phyloP scores from a whole-genome alignment of 768 basidiomycete species.

The Phylloporus scabripes region DNA sequence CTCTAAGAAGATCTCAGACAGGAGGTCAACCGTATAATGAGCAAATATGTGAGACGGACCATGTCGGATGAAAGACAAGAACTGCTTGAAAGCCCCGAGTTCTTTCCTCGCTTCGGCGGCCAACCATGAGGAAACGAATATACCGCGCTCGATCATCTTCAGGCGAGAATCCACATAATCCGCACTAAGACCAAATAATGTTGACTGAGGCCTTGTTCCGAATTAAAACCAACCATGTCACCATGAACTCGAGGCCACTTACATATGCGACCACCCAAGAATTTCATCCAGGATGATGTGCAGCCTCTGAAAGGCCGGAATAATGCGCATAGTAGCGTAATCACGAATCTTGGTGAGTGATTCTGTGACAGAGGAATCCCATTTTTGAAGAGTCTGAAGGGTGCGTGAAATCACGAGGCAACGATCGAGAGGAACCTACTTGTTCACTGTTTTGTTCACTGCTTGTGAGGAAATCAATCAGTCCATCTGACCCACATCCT shows the following conservation, averaged over 20 bases:
- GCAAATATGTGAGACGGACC: conserved; percentile 41
- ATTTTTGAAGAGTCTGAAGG: conserved; percentile 69
- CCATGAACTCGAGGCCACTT: conserved; percentile 26
- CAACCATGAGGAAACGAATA: conserved; percentile 65
- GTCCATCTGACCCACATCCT: conserved; percentile 63
- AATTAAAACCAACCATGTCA: conserved; percentile 7
- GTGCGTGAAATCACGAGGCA: conserved; percentile 16
- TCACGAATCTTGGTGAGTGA: conserved; percentile 70
- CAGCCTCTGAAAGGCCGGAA: conserved; percentile 71
- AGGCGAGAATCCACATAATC: conserved; percentile 50
- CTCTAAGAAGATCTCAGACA: conserved; percentile 31
- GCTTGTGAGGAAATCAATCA: conserved; percentile 71
- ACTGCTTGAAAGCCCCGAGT: conserved; percentile 68
- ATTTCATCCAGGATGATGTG: conserved; percentile 74
- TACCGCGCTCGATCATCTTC: conserved; percentile 47
- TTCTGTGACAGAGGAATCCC: conserved; percentile 71
- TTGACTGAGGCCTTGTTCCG: conserved; percentile 49
- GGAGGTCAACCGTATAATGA: conserved; percentile 7
- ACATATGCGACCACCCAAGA: conserved; percentile 74
- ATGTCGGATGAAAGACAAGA: conserved; percentile 70
- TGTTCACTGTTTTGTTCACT: conserved; percentile 79
- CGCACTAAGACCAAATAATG: conserved; percentile 47
- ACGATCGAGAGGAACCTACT: conserved; percentile 37
- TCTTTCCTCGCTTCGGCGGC: conserved; percentile 62
- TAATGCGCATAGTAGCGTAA: conserved; percentile 60